Evolutionary conservation across 345 rosid species (phyloP).

Genomic region (Gossypium raimondii): DNA sequence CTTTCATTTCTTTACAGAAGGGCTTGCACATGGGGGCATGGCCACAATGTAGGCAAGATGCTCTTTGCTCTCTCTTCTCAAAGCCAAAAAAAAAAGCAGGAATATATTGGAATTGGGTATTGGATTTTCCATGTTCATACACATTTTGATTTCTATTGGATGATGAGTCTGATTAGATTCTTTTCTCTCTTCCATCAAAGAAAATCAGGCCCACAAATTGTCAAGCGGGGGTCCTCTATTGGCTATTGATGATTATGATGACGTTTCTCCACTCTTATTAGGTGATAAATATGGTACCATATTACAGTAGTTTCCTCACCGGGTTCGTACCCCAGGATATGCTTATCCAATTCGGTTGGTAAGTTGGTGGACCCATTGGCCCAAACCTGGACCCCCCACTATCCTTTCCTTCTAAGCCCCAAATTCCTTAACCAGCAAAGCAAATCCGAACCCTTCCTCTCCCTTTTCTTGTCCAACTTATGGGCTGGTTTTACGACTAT

Average conservation of each 20-base stretch:
- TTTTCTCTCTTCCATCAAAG: slow-evolving; percentile 5
- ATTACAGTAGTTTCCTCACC: background rate
- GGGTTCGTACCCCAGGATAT: background rate
- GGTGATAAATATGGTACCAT: slow-evolving; percentile 18
- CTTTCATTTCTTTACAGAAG: slow-evolving; percentile 62
- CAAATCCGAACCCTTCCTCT: background rate
- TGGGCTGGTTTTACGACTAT: slow-evolving; percentile 9
- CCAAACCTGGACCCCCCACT: slow-evolving; percentile 13
- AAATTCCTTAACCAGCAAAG: background rate
- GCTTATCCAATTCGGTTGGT: slow-evolving; percentile 20
- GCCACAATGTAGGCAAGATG: slow-evolving; percentile 60
- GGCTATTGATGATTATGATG: slow-evolving; percentile 13
- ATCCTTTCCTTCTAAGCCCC: background rate
- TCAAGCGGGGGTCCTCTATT: slow-evolving; percentile 10
- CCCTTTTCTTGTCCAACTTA: background rate
- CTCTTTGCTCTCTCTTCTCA: slow-evolving; percentile 52
- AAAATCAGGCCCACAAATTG: slow-evolving; percentile 17
- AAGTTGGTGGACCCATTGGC: slow-evolving; percentile 13
- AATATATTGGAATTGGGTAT: slow-evolving; percentile 18
- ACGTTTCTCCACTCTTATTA: background rate
- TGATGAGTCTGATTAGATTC: slow-evolving; percentile 13
- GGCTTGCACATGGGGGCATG: slow-evolving; percentile 87
- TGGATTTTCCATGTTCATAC: slow-evolving; percentile 24
- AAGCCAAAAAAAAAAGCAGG: background rate
- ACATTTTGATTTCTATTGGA: slow-evolving; percentile 2